A percentile compares a stretch with the other conserved stretches of the same genome.
Conservation (phyloP, 495 filamentous ascomycete genomes). For the Lasiosphaeriaceae sp. region DNA sequence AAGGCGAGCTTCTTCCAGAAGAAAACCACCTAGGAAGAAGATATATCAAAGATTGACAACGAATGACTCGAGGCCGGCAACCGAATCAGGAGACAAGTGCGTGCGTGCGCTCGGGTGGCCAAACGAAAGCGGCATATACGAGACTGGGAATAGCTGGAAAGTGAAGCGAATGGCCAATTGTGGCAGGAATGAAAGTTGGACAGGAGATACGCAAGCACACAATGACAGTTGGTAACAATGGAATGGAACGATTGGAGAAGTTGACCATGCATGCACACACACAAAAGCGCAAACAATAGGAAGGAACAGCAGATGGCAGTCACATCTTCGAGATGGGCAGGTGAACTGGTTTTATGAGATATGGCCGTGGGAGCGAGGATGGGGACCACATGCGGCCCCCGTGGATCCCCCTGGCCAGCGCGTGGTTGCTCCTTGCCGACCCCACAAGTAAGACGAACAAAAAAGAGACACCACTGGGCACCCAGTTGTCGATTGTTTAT, state of each 20-base stretch:
- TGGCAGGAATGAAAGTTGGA: neutral
- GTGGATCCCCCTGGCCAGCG: neutral
- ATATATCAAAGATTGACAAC: no score
- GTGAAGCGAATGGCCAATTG: neutral
- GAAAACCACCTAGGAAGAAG: no score
- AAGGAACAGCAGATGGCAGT: neutral
- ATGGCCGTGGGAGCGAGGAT: neutral
- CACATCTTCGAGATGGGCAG: neutral
- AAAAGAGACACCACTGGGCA: neutral
- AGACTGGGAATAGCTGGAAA: neutral
- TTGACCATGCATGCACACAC: neutral
- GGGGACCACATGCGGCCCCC: neutral
- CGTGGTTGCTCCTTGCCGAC: neutral
- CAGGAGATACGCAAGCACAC: neutral
- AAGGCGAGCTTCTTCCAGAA: no score
- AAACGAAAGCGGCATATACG: no score
- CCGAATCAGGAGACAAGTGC: no score
- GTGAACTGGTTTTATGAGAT: neutral
- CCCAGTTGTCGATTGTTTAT: neutral
- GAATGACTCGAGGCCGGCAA: no score
- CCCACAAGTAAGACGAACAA: neutral
- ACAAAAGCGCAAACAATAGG: conserved; percentile 1
- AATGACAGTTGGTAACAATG: neutral
- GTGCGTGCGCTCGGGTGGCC: no score
- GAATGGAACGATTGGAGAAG: neutral